These are phyloP conservation scores for Cylindrotheca closterium DNA, from an alignment of 108 stramenopile genomes.

Conservation along the genomic window DNA sequence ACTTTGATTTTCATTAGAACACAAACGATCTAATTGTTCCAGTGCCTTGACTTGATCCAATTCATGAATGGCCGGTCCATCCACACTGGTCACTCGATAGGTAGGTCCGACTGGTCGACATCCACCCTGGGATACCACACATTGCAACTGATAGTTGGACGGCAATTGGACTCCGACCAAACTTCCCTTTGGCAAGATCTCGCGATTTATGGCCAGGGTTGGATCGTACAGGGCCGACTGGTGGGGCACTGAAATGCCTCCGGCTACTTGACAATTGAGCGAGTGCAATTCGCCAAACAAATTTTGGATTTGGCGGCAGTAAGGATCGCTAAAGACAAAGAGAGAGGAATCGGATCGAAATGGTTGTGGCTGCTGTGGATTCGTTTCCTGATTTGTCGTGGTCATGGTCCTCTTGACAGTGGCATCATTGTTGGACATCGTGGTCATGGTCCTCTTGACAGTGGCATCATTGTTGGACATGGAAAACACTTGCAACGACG, in stretches of 20 bases:
- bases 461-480: background rate
- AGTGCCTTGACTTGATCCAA: constrained; percentile 5
- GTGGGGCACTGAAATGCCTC: constrained; percentile 28
- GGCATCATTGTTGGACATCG: background rate
- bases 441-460: background rate
- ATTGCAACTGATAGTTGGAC: constrained; percentile 22
- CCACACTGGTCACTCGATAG: constrained; percentile 12
- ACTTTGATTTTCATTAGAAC: no score
- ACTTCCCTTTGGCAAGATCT: constrained; percentile 19
- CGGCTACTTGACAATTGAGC: constrained; percentile 16
- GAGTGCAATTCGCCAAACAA: background rate
- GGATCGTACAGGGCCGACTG: background rate
- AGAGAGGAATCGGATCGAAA: constrained; percentile 5
- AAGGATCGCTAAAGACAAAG: constrained; percentile 12
- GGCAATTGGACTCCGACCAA: constrained; percentile 16
- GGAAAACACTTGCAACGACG: no score
- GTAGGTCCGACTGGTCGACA: constrained; percentile 31
- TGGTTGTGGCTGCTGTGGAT: background rate
- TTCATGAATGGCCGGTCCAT: constrained; percentile 17
- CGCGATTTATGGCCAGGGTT: constrained; percentile 20
- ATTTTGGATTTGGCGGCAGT: constrained; percentile 2
- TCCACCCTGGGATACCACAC: constrained; percentile 22
- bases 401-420: background rate
- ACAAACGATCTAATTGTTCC: constrained; percentile 4
- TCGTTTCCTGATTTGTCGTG: background rate